A percentile compares a stretch with the other conserved stretches of the same genome.
Evolutionary conservation across 2,329 filamentous ascomycete genomes (phyloP).

Genomic region (Penicillium sp.): DNA sequence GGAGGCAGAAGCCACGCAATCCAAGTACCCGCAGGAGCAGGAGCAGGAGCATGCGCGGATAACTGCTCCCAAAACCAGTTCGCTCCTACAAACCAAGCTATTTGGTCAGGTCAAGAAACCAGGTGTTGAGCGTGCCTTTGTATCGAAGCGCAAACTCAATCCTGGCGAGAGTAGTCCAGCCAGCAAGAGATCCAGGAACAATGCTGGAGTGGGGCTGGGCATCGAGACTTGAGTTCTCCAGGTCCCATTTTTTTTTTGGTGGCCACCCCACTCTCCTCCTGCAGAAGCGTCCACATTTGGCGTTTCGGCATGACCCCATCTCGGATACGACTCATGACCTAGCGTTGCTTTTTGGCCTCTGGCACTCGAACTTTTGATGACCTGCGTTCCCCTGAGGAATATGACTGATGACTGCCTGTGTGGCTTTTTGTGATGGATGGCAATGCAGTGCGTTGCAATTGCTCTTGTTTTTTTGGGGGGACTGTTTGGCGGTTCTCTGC

Average conservation of each 20-base stretch:
- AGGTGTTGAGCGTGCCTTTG: constrained; percentile 33
- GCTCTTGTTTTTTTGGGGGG: too few relatives aligned
- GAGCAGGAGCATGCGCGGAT: constrained; percentile 14
- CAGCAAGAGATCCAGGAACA: constrained; percentile 48
- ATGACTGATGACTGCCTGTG: constrained; percentile 15
- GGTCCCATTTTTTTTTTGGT: neutral
- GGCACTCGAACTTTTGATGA: constrained; percentile 14
- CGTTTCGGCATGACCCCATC: neutral
- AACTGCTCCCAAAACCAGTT: constrained; percentile 40
- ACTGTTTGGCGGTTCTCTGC: too few relatives aligned
- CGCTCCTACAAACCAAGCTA: constrained; percentile 55
- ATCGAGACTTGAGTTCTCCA: constrained; percentile 39
- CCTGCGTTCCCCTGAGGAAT: constrained; percentile 7
- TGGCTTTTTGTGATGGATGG: neutral
- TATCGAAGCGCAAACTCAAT: constrained; percentile 37
- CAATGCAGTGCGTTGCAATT: too few relatives aligned
- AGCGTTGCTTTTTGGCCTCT: constrained; percentile 12
- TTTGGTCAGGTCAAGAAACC: constrained; percentile 58
- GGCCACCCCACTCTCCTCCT: neutral
- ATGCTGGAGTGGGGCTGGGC: constrained; percentile 50
- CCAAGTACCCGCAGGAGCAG: constrained; percentile 8
- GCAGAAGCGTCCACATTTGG: constrained; percentile 1
- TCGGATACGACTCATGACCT: constrained; percentile 25
- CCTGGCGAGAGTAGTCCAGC: constrained; percentile 30
- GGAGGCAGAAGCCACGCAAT: constrained; percentile 47